Evolutionary conservation across 345 rosid species (phyloP), one percentile per base, ranked within the genome.

Genomic region (Cardamine chenopodiifolia): DNA sequence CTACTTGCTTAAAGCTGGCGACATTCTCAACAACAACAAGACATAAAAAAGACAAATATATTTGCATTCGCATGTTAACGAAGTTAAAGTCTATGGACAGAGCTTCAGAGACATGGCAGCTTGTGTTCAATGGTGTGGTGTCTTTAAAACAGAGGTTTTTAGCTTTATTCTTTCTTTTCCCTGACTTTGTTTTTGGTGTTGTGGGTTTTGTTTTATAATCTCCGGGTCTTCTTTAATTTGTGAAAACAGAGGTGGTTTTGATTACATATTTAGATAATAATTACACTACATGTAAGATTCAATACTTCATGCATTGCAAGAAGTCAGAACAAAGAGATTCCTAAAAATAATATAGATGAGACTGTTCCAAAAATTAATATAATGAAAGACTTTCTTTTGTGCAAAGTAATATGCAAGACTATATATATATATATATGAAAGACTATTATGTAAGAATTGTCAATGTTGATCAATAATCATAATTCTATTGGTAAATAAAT

Each of bases 1-100:
- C 71, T n/a, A 65, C 49, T n/a, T 64, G 39, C 64, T 11, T 73
- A 44, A 65, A 65, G 58, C 56, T 12, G 77, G 65, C 49, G 2
- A 56, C 13, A 7, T 73, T 73, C 39, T 73, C 28, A 26, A 26
- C 28, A 23, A 23, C 49, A 25, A 31, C 39, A 23, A 55, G 29
- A 32, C 23, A 13, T 55, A 22, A 45, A 55, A 11, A 29, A 26
- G 28, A 26, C 35, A 73, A 20, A 6, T 3, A 42, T 42, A 29
- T 40, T 40, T 6, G 25, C 55, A 28, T 19, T 40, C 17, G 34
- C 55, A 39, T 39, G 60, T 8, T 61, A 17, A 61, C 0, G 26
- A 37, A 50, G 62, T 39, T 73, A 7, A 64, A 73, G 64, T 29
- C 37, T 29, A 29, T 31, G 61, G 13, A 8, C 8, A 73, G 22